phyloP scores from a whole-genome alignment of 2,329 filamentous ascomycete genomes.

The Aspergillus pseudoglaucus region DNA sequence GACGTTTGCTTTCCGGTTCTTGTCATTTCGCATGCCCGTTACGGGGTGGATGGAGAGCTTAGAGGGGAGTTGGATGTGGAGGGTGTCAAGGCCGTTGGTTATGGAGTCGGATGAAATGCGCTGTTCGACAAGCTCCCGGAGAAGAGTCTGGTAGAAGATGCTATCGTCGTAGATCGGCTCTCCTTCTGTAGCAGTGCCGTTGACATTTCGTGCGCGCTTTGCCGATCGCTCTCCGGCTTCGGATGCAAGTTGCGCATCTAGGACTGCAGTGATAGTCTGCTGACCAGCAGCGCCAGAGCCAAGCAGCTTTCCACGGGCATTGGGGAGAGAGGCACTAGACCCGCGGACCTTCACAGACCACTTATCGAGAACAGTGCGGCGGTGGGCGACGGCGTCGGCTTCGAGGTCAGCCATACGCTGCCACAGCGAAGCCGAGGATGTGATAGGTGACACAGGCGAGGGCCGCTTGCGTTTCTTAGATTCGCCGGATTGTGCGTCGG shows the following conservation, averaged over 20 bases:
- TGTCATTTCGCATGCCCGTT: constrained; percentile 46
- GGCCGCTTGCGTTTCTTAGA: constrained; percentile 43
- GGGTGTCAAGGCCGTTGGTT: constrained; percentile 41
- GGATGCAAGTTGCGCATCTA: constrained; percentile 40
- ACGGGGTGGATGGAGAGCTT: constrained; percentile 32
- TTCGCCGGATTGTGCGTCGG: constrained; percentile 28
- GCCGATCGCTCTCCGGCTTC: constrained; percentile 28
- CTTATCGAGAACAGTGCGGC: constrained; percentile 72
- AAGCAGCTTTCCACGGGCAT: constrained; percentile 56
- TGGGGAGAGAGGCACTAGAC: constrained; percentile 44
- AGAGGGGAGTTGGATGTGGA: constrained; percentile 31
- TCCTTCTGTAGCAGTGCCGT: constrained; percentile 4
- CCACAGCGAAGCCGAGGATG: constrained; percentile 64
- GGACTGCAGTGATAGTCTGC: constrained; percentile 44
- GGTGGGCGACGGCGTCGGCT: constrained; percentile 49
- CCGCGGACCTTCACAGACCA: constrained; percentile 77
- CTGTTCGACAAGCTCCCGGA: constrained; percentile 90
- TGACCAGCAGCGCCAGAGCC: constrained; percentile 44
- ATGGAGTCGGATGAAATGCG: constrained; percentile 54
- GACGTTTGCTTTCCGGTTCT: constrained; percentile 67
- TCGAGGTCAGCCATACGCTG: constrained; percentile 63
- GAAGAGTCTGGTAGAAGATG: constrained; percentile 85
- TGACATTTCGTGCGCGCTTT: constrained; percentile 24
- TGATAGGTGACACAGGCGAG: constrained; percentile 44
- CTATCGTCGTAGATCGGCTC: constrained; percentile 82